Base-by-base conservation (phyloP, 2,329 filamentous ascomycete genomes). In the Bipolaris gigantea region DNA sequence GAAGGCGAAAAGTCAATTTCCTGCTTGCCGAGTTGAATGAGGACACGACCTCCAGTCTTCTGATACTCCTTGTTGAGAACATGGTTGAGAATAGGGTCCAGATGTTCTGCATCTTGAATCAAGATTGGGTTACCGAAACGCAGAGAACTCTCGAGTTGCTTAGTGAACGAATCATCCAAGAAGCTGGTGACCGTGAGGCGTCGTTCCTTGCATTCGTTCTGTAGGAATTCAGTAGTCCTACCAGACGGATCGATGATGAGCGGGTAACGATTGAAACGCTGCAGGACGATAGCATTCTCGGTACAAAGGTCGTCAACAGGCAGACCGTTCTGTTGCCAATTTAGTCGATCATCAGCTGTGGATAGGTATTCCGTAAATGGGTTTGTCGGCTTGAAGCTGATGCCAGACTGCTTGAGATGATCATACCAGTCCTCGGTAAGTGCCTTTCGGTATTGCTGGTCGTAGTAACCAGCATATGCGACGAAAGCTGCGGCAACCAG, bases 21-120 rank as follows among this genome's bases (percentile, higher is more conserved):
- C 76, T 99, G 95, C 76, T 94, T 97, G 69, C 94, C 94, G 36
- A 99, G 89, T 76, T 99, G 94, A 60, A 99, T 99, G 48, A 99
- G 86, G 41, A 97, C 93, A 83, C 94, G 93, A 19, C 94, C 94
- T 64, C 94, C 94, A 25, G 95, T 99, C 79, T 92, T 95, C 76
- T 99, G 95, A 75, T 99, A 99, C 72, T 99, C 94, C 75, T 99
- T 99, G 80, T 99, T 99, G 76, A 99, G 85, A 51, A 99, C 93
- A 67, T 99, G 94, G 71, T 97, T 99, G 66, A 99, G 86, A 55
- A 99, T 92, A 0, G 95, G 95, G 70, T 99, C 94, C 53, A 99
- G 80, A 73, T 99, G 90, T 76, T 99, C 95, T 1, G 94, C 95
- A 74, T 99, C 94, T 75, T 99, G 94, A 56, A 99, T 99, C 57